Conservation (phyloP, 2,329 filamentous ascomycete species). For the Aspergillus piperis region DNA sequence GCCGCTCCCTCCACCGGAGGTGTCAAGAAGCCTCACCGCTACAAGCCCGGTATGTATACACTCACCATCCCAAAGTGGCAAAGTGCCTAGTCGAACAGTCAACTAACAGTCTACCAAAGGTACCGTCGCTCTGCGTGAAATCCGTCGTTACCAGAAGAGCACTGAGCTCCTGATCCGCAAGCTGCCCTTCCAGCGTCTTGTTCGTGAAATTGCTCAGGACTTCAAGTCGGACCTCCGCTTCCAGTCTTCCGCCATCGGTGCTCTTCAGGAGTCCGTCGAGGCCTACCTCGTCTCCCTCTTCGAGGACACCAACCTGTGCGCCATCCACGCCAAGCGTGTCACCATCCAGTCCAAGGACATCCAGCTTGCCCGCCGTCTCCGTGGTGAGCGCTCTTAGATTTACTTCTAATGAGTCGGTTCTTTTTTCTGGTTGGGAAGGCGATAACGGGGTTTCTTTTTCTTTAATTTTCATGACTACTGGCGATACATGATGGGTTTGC, state of each 20-base stretch:
- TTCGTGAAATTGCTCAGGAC: slow-evolving; percentile 94
- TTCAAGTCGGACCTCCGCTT: slow-evolving; percentile 95
- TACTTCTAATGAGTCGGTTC: slow-evolving; percentile 29
- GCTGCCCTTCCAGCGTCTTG: slow-evolving; percentile 95
- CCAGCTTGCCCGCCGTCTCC: slow-evolving; percentile 91
- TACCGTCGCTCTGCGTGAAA: slow-evolving; percentile 97
- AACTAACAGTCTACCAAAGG: slow-evolving; percentile 45
- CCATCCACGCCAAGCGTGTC: slow-evolving; percentile 98
- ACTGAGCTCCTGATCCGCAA: slow-evolving; percentile 96
- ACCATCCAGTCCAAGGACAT: slow-evolving; percentile 95
- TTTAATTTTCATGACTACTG: slow-evolving; percentile 40
- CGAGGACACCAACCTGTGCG: slow-evolving; percentile 97
- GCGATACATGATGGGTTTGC: slow-evolving; percentile 48
- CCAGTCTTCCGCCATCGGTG: slow-evolving; percentile 97
- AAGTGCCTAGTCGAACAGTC: neutral
- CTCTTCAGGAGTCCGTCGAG: slow-evolving; percentile 97
- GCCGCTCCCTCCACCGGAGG: slow-evolving; percentile 93
- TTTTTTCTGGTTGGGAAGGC: slow-evolving; percentile 41
- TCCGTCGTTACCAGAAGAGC: slow-evolving; percentile 96
- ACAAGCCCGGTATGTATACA: slow-evolving; percentile 71
- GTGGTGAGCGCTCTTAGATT: slow-evolving; percentile 82
- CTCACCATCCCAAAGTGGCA: neutral
- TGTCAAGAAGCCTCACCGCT: slow-evolving; percentile 93
- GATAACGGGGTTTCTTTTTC: slow-evolving; percentile 42
- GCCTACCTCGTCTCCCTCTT: slow-evolving; percentile 98